Base-by-base conservation (phyloP, 768 basidiomycete genomes). In the Tephrocybe sp. region DNA sequence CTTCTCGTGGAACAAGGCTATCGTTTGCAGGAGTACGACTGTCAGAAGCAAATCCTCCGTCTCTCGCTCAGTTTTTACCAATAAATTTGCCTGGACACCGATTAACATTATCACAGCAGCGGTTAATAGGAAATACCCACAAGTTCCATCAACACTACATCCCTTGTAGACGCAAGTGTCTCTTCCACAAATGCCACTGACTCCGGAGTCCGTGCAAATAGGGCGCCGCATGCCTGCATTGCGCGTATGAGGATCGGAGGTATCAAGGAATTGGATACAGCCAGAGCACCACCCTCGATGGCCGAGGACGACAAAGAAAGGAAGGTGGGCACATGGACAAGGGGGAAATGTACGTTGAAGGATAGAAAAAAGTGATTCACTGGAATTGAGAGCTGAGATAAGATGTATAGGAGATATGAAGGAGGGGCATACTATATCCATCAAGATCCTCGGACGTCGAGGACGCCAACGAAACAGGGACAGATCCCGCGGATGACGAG, bases 221-320 rank as follows among this genome's bases (percentile, higher is more conserved):
- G 68, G 20, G 78, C 87, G 51, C 80, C 86, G 63, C 77, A 84
- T 17, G 77, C 82, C 63, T 78, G 77, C 81, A 82, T 82, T 19
- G 76, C 74, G 16, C 69, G 74, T 39, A 82, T 61, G 35, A 82
- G 77, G 55, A 80, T 69, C 4, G 68, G 72, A 31, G 76, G 79
- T 52, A 79, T 80, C 7, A 7, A 26, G 26, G 7, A 26, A 4
- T 26, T 26, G 3, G 26, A 26, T 4, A 3, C 26, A 7, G 26
- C 3, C 3, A 26, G 26, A 26, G 26, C 4, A 26, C 26, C 26
- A 31, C 64, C 69, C 22, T 72, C 76, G 59, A 68, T 57, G 23
- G 66, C 73, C 73, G 26, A 26, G 7, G 4, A 26, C 7, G 26
- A 26, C 3, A 7, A 7, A 26, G 26, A 26, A 26, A 26, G 26